Evolutionary conservation across 1,284 basidiomycete genomes (phyloP).

Genomic region (Ganoderma lingzhi): DNA sequence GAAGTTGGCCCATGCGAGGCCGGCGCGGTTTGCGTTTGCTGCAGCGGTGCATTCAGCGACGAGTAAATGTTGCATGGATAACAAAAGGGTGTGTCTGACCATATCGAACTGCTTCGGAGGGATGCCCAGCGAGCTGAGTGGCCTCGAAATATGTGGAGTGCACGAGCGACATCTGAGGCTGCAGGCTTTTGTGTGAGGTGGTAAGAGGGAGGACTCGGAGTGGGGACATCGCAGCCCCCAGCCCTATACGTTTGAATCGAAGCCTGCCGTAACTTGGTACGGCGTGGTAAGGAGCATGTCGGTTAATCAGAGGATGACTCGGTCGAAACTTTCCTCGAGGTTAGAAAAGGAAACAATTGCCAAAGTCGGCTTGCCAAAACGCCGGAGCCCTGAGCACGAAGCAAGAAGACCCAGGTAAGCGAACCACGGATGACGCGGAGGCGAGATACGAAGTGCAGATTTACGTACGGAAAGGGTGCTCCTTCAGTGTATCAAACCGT

Average conservation of each 20-base stretch:
- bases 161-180: neutral
- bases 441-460: neutral
- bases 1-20: neutral
- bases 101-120: neutral
- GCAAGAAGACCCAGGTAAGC: neutral
- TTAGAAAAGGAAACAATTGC: neutral
- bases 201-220: neutral
- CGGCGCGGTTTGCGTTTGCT: neutral
- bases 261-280: neutral
- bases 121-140: neutral
- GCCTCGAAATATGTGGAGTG: neutral
- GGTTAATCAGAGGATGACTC: constrained; percentile 1
- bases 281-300: neutral
- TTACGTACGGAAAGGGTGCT: neutral
- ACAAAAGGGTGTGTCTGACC: neutral
- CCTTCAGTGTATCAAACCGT: neutral
- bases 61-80: neutral
- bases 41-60: neutral
- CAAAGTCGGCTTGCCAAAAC: neutral
- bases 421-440: constrained; percentile 3
- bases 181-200: neutral
- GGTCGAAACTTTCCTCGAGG: neutral
- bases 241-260: neutral
- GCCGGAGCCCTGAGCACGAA: neutral
- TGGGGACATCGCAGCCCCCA: neutral